Base-by-base conservation (phyloP, 192 early-diverging fungal genomes). In the Rhizoclosmatium sp. region DNA sequence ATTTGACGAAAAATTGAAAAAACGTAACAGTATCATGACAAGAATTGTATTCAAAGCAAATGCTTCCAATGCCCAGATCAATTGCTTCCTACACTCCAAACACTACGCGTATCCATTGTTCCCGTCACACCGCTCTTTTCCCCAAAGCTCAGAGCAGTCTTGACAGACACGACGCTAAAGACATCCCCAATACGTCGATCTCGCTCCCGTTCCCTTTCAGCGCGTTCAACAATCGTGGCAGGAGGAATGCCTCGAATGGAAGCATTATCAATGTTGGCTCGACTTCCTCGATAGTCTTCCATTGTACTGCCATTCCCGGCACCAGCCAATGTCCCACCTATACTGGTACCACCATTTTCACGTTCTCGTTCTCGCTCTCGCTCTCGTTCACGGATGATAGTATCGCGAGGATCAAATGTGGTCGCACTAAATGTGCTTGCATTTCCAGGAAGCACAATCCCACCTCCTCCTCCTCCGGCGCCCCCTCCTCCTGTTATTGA, bases 211-310 rank as follows among this genome's bases (percentile, higher is more conserved):
- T 76, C 75, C 9, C 39, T 41, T 42, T 76, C 75, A 14, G 75
- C 75, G 4, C 75, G 75, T 56, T 76, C 75, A 5, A 76, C 48
- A n/a, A 76, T 76, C 3, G 75, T 76, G n/a, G 75, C 75, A n/a
- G 75, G 75, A n/a, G 75, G 62, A 10, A 76, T 76, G 1, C 75
- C 75, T 12, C 75, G 75, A 42, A 76, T 76, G 14, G 62, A 66
- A 60, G 75, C 75, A 47, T 76, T 76, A 39, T 71, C 69, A 49
- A 31, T 10, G 4, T 62, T 7, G 7, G 60, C 9, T 14, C 54
- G 10, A 9, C 9, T 56, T 9, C 54, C 10, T 14, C 47, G 41
- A 10, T 14, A 12, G 31, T 31, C 62, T 9, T 9, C 44, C 42
- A 14, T 68, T 10, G 45, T 48, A 46, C 39, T 21, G 2, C 66